Base-by-base conservation (phyloP, 306 rosid genomes). In the Chamaecrista fasciculata region DNA sequence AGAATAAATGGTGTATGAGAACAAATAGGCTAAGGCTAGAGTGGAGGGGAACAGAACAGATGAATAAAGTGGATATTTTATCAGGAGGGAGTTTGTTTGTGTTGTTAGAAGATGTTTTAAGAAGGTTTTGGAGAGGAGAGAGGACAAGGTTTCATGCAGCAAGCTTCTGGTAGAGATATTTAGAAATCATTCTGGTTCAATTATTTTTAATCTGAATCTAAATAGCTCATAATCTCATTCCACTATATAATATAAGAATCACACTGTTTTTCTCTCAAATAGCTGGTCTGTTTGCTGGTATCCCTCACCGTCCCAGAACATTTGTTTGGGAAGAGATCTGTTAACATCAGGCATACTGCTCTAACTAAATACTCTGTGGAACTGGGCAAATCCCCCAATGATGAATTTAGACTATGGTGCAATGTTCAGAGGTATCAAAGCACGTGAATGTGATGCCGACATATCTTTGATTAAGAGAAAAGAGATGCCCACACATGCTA, bases 311-410 rank as follows among this genome's bases (percentile, higher is more conserved):
- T 39, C 44, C 44, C 44, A 39, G 14, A 39, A 11, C 14, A 39
- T 10, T 25, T 1, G 36, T 8, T 33, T 33, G 36, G 4, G 34
- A 37, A 8, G 29, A 51, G 67, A 53, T 67, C 63, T 62, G 37
- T 57, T 52, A 46, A 70, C 56, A 56, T 37, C 24, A n/a, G 67
- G 19, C 36, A 24, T 56, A 55, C 48, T 4, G 36, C 33, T 56
- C 62, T 2, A 56, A 56, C 62, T 36, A 56, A 26, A 10, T 23
- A 34, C 69, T 36, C 63, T 7, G 57, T 33, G 26, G 67, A 48
- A 47, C 19, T 48, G 40, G 31, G 5, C 56, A 47, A 47, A 9
- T 19, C 44, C 36, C 6, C 7, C 11, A 39, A 39, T 10, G 14
- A 11, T 15, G 0, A 12, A 39, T 10, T 39, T 10, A 10, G 44